Percentiles rank a stretch among this genome's conserved stretches.
These are phyloP conservation scores for Clarireedia paspali DNA, from an alignment of 2,329 filamentous ascomycete genomes.

Conservation along the genomic window DNA sequence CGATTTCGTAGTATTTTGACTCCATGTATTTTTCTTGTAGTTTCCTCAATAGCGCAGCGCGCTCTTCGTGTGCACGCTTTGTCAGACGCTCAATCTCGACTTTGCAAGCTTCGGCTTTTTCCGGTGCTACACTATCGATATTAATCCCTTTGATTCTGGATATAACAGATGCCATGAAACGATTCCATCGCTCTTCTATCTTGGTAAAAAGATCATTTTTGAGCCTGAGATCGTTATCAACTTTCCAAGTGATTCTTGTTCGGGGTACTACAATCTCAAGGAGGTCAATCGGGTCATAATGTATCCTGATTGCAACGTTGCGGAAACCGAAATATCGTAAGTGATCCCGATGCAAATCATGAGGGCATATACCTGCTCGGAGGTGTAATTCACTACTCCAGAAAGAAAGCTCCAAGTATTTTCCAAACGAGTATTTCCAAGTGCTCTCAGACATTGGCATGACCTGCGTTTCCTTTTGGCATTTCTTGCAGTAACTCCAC, in stretches of 20 bases:
- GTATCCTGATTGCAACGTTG: conserved; percentile 78
- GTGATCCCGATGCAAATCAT: conserved; percentile 89
- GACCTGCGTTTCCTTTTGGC: conserved; percentile 81
- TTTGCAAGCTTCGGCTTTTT: conserved; percentile 76
- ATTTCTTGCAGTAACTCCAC: conserved; percentile 96
- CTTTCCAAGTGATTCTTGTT: conserved; percentile 91
- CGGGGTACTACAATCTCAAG: conserved; percentile 92
- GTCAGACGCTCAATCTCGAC: conserved; percentile 71
- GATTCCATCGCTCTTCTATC: conserved; percentile 72
- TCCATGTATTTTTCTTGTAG: conserved; percentile 87
- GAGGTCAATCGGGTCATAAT: conserved; percentile 87
- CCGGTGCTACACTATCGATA: conserved; percentile 80
- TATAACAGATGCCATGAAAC: conserved; percentile 83
- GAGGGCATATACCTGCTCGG: conserved; percentile 68
- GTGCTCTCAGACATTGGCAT: conserved; percentile 88
- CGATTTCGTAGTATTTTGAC: conserved; percentile 93
- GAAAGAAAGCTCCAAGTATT: conserved; percentile 95
- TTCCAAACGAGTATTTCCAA: conserved; percentile 98
- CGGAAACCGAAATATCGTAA: conserved; percentile 86
- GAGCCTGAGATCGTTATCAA: conserved; percentile 83
- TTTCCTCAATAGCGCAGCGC: conserved; percentile 62
- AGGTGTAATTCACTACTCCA: conserved; percentile 82
- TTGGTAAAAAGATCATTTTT: conserved; percentile 87
- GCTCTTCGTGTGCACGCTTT: conserved; percentile 78
- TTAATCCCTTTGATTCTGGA: conserved; percentile 80